These are phyloP conservation scores for Aspergillus ellipticus DNA, from an alignment of 495 filamentous ascomycete genomes.

Conservation along the genomic window DNA sequence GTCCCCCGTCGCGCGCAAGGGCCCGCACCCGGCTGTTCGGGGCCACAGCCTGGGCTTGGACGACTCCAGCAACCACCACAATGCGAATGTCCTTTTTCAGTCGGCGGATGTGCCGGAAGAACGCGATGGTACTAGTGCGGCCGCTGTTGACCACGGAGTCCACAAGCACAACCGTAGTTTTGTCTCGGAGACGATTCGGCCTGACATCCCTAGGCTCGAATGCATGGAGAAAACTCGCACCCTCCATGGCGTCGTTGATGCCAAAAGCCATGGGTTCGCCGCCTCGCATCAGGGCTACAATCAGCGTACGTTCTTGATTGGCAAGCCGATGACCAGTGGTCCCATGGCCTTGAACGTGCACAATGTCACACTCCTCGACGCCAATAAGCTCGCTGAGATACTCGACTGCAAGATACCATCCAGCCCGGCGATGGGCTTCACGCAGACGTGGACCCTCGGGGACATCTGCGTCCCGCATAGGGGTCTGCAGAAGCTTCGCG, in stretches of 20 bases:
- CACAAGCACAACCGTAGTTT: conserved; percentile 49
- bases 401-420: conserved; percentile 52
- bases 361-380: conserved; percentile 48
- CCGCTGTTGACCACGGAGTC: conserved; percentile 59
- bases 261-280: conserved; percentile 66
- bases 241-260: conserved; percentile 52
- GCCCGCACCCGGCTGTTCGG: conserved; percentile 20
- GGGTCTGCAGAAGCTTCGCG: conserved; percentile 55
- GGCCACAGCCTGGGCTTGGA: conserved; percentile 42
- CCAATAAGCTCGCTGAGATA: conserved; percentile 49
- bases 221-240: conserved; percentile 56
- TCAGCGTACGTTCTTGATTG: conserved; percentile 49
- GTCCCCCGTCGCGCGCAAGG: conserved; percentile 20
- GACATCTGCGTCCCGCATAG: conserved; percentile 50
- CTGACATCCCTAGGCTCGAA: conserved; percentile 42
- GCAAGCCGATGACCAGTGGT: conserved; percentile 50
- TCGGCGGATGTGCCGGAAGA: conserved; percentile 48
- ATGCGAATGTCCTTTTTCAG: conserved; percentile 44
- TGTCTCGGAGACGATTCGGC: conserved; percentile 36
- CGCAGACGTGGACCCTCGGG: conserved; percentile 43
- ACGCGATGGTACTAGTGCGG: conserved; percentile 50
- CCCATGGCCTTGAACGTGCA: conserved; percentile 50
- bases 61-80: conserved; percentile 55
- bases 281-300: conserved; percentile 63
- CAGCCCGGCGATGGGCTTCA: conserved; percentile 48